A percentile compares a stretch with the other conserved stretches of the same genome.
These are phyloP conservation scores for Phaffomyces antillensis DNA, from an alignment of 805 yeast genomes.

Conservation along the genomic window DNA sequence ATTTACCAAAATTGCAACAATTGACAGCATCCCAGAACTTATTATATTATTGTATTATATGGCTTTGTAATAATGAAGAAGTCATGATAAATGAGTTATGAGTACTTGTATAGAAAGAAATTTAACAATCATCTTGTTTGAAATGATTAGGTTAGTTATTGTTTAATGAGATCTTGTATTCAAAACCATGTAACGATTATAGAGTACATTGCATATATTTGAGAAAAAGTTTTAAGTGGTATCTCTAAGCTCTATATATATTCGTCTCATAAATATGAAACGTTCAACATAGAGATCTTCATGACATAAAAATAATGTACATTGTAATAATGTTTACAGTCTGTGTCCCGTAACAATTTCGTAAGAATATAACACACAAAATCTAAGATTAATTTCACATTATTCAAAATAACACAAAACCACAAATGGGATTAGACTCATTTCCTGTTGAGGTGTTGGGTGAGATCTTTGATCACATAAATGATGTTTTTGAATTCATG, in stretches of 20 bases:
- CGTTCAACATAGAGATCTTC: no score
- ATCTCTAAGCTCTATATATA: no score
- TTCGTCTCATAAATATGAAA: no score
- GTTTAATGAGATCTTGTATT: no score
- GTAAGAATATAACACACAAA: background rate
- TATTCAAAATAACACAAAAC: background rate
- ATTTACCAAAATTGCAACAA: background rate
- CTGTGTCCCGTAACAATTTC: background rate
- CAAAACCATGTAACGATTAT: no score
- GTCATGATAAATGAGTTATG: background rate
- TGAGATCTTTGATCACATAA: constrained; percentile 9
- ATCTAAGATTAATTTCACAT: background rate
- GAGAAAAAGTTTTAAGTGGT: no score
- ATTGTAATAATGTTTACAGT: background rate
- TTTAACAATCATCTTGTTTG: no score
- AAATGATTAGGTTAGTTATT: no score
- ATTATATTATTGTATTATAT: background rate
- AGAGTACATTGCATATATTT: no score
- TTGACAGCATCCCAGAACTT: background rate
- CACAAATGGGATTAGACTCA: constrained; percentile 2
- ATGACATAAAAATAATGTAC: no score
- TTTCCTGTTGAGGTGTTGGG: constrained; percentile 18
- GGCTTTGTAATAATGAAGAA: background rate
- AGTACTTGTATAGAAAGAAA: no score
- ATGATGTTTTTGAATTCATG: constrained; percentile 15